Conservation (phyloP, 805 yeast genomes). For the Zygosaccharomyces pseudorouxii region DNA sequence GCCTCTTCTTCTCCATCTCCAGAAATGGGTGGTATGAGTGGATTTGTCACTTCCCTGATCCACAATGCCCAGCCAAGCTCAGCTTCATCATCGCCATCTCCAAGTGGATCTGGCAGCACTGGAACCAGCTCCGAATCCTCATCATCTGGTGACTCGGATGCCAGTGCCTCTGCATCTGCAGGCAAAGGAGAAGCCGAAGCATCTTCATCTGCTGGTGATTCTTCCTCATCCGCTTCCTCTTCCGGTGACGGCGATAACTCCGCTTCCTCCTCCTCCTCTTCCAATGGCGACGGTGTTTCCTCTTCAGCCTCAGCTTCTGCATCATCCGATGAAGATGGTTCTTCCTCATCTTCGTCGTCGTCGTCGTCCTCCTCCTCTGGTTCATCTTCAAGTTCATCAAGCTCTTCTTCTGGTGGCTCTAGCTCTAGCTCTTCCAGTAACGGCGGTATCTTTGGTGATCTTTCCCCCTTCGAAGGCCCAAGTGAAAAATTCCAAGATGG, state of each 20-base stretch:
- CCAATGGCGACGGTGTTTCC: slow-evolving; percentile 18
- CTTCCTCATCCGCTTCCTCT: slow-evolving; percentile 18
- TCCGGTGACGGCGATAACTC: slow-evolving; percentile 20
- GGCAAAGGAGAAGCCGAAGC: no score
- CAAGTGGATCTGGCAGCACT: background rate
- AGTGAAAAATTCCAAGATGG: slow-evolving; percentile 62
- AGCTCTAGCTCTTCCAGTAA: slow-evolving; percentile 36
- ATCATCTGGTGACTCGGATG: slow-evolving; percentile 12
- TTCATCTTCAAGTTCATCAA: slow-evolving; percentile 25
- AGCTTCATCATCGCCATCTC: slow-evolving; percentile 6
- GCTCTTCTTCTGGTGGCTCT: slow-evolving; percentile 28
- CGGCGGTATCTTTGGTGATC: slow-evolving; percentile 48
- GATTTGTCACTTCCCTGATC: slow-evolving; percentile 1
- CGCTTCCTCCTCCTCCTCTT: slow-evolving; percentile 20
- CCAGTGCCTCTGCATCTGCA: slow-evolving; percentile 27
- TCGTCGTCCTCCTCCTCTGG: slow-evolving; percentile 25
- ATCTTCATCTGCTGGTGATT: slow-evolving; percentile 26
- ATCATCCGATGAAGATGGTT: background rate
- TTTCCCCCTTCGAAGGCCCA: slow-evolving; percentile 54
- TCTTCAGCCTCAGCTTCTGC: slow-evolving; percentile 18
- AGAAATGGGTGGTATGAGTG: background rate
- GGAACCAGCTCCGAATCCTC: background rate
- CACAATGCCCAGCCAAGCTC: background rate
- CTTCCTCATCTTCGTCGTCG: slow-evolving; percentile 27
- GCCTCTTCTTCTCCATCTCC: background rate